Base-by-base conservation (phyloP, 192 early-diverging fungal species). In the Lunasporangiospora selenospora region DNA sequence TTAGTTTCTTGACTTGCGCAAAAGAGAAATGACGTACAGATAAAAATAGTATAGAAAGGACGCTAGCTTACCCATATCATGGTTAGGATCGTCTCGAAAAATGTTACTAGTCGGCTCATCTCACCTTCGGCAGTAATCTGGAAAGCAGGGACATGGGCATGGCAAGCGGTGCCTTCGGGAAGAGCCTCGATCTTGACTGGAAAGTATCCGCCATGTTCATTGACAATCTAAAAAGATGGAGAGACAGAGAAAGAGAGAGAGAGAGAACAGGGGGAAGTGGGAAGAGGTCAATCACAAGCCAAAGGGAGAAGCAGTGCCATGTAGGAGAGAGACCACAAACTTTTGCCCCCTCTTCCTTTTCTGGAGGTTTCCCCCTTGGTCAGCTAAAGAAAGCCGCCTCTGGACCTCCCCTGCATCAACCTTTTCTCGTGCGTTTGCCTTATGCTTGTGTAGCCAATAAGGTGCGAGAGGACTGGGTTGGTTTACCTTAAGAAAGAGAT, bases 161-260 rank as follows among this genome's bases (percentile, higher is more conserved):
- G 91, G 19, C 88, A 77, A 2, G 90, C 91, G 0, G 89, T 88
- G 27, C 94, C 94, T 70, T 95, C 94, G 11, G 86, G 79, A 21
- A 95, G 80, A 4, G 91, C 82, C 45, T 90, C 80, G 41, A 95
- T 92, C 53, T 82, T 88, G 29, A 93, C 88, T 10, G 94, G 94
- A 60, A 95, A 95, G 73, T 91, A 92, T 12, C 93, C 93, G 55
- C 88, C 67, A 76, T 93, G 85, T 56, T 92, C 90, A 18, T 79
- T 55, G n/a, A 94, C 81, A 44, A 95, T 87, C 82, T 90, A 69
- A 32, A 11, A 15, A 18, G 23, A 23, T n/a, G 26, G 10, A 13
- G 38, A 39, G 12, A 15, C 15, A 36, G 32, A 26, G 18, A 33
- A 54, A 7, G 23, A 26, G 16, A 30, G 12, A 1, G 21, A 30